These are phyloP conservation scores for Pinus albicaulis DNA, from an alignment of 75 land plant genomes.

Conservation along the genomic window DNA sequence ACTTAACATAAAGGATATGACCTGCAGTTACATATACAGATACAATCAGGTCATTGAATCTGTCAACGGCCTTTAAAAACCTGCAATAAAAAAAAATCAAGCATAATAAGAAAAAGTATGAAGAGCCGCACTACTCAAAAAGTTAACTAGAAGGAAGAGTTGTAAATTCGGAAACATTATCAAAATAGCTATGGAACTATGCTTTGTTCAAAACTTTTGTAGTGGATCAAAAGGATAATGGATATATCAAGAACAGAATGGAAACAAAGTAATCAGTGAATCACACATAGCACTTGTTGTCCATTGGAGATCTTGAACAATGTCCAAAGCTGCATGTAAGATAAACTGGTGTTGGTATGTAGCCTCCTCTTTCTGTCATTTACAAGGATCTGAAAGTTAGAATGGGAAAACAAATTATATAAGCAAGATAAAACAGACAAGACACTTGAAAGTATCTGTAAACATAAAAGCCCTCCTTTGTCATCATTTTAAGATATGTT, in stretches of 20 bases:
- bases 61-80: constrained; percentile 89
- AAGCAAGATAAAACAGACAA: too few species aligned
- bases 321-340: constrained; percentile 93
- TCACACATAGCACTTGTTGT: constrained; percentile 92
- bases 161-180: background rate
- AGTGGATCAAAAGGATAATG: background rate
- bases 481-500: background rate
- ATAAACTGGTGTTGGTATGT: constrained; percentile 95
- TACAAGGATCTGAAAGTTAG: background rate
- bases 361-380: constrained; percentile 85
- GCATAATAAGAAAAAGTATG: background rate
- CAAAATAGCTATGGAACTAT: background rate
- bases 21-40: constrained; percentile 99
- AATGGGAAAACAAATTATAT: background rate
- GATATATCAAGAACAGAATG: constrained; percentile 4
- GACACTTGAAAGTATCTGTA: background rate
- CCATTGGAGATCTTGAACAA: constrained; percentile 96
- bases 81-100: constrained; percentile 29
- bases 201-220: background rate
- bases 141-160: background rate
- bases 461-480: background rate
- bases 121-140: background rate
- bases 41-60: constrained; percentile 90
- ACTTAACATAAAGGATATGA: constrained; percentile 71
- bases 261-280: background rate